A percentile compares a stretch with the other conserved stretches of the same genome.
Evolutionary conservation across 805 yeast species (phyloP).

Genomic region (Nakazawaea ambrosiae): DNA sequence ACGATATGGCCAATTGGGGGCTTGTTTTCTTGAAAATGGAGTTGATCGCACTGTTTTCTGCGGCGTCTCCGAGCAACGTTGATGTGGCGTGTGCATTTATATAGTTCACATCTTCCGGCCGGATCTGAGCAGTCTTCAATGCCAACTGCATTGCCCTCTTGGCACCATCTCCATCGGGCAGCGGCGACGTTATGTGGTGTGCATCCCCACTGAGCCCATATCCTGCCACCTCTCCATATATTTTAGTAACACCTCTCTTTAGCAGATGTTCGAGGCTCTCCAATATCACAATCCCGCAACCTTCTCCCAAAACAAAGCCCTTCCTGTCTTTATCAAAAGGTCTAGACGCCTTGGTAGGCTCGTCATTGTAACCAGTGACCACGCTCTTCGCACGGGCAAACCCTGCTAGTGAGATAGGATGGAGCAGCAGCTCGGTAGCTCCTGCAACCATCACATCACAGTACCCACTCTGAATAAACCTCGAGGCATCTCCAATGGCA

Average conservation of each 20-base stretch:
- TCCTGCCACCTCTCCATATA: constrained; percentile 79
- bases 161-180: constrained; percentile 79
- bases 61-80: constrained; percentile 80
- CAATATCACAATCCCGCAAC: constrained; percentile 73
- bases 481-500: constrained; percentile 86
- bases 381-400: constrained; percentile 86
- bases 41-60: constrained; percentile 74
- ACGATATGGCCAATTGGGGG: constrained; percentile 48
- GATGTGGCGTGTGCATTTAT: constrained; percentile 97
- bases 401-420: constrained; percentile 84
- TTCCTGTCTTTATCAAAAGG: constrained; percentile 77
- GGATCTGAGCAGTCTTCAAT: constrained; percentile 40
- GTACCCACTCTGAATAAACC: constrained; percentile 72
- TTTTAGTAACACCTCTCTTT: constrained; percentile 47
- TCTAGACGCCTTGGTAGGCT: constrained; percentile 63
- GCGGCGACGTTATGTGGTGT: constrained; percentile 88
- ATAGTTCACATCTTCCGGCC: constrained; percentile 52
- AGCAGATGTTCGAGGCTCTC: constrained; percentile 76
- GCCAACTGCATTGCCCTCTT: constrained; percentile 77
- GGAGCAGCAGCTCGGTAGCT: constrained; percentile 83
- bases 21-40: constrained; percentile 37
- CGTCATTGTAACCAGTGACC: constrained; percentile 53
- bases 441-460: constrained; percentile 90
- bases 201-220: constrained; percentile 93
- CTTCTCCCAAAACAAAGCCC: constrained; percentile 94